Evolutionary conservation across 352 stramenopile genomes (phyloP), one percentile per base, ranked within the genome.

Genomic region (Thalassiosira sp.): DNA sequence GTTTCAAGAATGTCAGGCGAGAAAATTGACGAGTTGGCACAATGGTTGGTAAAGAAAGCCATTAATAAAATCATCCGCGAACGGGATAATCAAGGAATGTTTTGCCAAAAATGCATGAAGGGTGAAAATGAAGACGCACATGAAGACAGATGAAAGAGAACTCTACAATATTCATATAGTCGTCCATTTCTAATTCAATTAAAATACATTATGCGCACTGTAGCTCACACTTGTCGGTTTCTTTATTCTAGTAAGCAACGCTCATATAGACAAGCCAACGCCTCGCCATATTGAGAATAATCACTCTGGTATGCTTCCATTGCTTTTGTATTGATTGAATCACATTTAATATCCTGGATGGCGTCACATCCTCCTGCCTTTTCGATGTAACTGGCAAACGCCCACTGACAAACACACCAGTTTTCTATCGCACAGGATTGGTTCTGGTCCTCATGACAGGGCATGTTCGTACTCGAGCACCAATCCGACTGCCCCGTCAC

Each of bases 351-450:
- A 6, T 81, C 57, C 53, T 89, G 82, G 67, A 91, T 89, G 1
- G 64, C 48, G 37, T 87, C 72, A 46, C 85, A 91, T 8, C 82
- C 85, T 25, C 82, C 82, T 15, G 82, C 80, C 13, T 79, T 80
- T 48, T 86, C 18, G 15, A 91, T 62, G 52, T 91, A 91, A 11
- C 53, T 76, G 7, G 76, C 77, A 78, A 91, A 91, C 1, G 85
- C 85, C 85, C 85, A 91, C 54, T 91, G 79, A 43, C 85, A 91
- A 31, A 90, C 85, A 58, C 82, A 90, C 82, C 82, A 90, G 42
- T 91, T 57, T 42, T 82, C 2, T 15, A 91, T 65, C 0, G 62
- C 42, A 37, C 80, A 89, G 10, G 45, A 56, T 5, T 45, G 20
- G 0, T 20, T 61, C 1, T 22, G 5, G 49, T 79, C 67, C 18